A percentile compares a stretch with the other conserved stretches of the same genome.
Conservation (phyloP, 768 basidiomycete species). For the Leucosporidium scottii region DNA sequence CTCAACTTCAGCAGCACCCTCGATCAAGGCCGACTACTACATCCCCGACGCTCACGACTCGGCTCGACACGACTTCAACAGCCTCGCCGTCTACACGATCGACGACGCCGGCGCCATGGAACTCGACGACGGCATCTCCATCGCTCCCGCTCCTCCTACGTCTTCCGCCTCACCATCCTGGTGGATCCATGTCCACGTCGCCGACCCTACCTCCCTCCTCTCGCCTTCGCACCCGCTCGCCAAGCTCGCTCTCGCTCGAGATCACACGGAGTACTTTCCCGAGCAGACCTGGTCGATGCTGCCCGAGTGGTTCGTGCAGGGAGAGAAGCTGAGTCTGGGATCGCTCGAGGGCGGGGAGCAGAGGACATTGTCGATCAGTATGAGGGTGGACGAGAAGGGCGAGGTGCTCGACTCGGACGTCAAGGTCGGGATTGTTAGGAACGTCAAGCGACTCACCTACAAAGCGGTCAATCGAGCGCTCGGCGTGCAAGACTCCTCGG, state of each 20-base stretch:
- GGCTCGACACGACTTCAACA: conserved; percentile 78
- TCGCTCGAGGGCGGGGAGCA: conserved; percentile 45
- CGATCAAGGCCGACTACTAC: neutral
- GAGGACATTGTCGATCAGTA: conserved; percentile 71
- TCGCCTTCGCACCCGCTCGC: conserved; percentile 63
- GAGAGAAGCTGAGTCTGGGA: conserved; percentile 11
- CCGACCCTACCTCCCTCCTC: conserved; percentile 77
- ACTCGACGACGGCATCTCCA: conserved; percentile 85
- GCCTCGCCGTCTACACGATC: conserved; percentile 73
- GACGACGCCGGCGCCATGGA: conserved; percentile 74
- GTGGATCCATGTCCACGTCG: conserved; percentile 89
- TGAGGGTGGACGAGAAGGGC: conserved; percentile 56
- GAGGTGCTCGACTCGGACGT: conserved; percentile 64
- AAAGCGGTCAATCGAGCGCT: conserved; percentile 53
- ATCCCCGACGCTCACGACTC: conserved; percentile 57
- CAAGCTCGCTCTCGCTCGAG: conserved; percentile 51
- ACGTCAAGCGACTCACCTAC: conserved; percentile 61
- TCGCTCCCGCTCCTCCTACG: conserved; percentile 54
- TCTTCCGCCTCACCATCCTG: conserved; percentile 50
- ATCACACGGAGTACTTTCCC: conserved; percentile 57
- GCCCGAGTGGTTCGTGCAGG: conserved; percentile 46
- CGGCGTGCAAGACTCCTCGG: conserved; percentile 5
- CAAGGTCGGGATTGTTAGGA: conserved; percentile 64
- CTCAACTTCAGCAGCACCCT: neutral
- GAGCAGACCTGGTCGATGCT: conserved; percentile 66